Percentiles rank a stretch among this genome's conserved stretches.
Evolutionary conservation across 164 flowering plant genomes (phyloP).

Genomic region (Malania oleifera): DNA sequence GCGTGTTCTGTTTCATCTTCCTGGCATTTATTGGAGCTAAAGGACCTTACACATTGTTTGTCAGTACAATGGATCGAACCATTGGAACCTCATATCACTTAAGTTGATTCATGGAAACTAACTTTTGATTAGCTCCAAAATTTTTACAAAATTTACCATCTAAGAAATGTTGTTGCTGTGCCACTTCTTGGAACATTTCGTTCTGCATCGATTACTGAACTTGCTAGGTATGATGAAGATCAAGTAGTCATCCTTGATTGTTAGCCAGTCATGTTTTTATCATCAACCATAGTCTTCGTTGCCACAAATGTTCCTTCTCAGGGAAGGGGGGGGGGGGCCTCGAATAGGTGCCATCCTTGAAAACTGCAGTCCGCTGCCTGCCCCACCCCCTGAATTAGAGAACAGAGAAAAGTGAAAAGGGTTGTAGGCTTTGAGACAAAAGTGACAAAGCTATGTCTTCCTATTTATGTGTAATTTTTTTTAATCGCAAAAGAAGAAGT

Average conservation of each 20-base stretch:
- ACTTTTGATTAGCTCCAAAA: too few species aligned
- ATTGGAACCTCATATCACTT: too few species aligned
- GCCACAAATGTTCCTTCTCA: neutral
- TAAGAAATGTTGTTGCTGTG: too few species aligned
- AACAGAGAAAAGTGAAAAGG: slow-evolving; percentile 4
- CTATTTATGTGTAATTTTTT: neutral
- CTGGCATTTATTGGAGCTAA: neutral
- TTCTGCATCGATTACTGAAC: neutral
- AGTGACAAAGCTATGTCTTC: slow-evolving; percentile 3
- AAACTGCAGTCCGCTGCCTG: neutral
- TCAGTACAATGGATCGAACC: too few species aligned
- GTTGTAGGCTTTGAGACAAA: slow-evolving; percentile 14
- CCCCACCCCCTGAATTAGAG: slow-evolving; percentile 2
- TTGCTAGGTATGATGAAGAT: neutral
- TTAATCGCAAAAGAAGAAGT: too few species aligned
- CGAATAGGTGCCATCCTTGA: neutral
- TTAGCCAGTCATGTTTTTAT: slow-evolving; percentile 7
- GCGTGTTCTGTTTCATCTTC: too few species aligned
- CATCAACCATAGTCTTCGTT: neutral
- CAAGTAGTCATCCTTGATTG: neutral
- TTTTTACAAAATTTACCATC: too few species aligned
- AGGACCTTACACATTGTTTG: neutral
- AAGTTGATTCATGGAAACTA: too few species aligned
- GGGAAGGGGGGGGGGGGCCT: neutral
- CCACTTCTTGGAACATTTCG: neutral